phyloP scores from a whole-genome alignment of 2,329 filamentous ascomycete genomes.

The Aspergillus thermomutatus region DNA sequence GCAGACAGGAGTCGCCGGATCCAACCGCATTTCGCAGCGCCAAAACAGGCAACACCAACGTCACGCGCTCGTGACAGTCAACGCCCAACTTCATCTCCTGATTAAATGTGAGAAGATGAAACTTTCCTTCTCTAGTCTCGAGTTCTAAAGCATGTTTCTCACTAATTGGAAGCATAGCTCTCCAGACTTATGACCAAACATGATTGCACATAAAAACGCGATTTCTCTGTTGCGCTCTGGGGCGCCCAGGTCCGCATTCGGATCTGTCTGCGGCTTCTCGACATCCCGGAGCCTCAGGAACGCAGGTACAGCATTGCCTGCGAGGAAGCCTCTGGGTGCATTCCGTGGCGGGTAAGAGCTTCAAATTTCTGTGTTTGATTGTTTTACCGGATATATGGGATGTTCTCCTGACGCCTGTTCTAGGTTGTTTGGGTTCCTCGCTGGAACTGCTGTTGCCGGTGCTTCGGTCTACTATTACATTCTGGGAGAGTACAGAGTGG shows the following conservation, averaged over 20 bases:
- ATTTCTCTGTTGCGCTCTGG: constrained; percentile 15
- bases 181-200: constrained; percentile 6
- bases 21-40: constrained; percentile 15
- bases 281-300: constrained; percentile 36
- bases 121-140: not conserved
- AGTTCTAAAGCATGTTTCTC: constrained; percentile 1
- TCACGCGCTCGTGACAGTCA: constrained; percentile 5
- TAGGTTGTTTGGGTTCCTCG: constrained; percentile 87
- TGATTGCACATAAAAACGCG: constrained; percentile 13
- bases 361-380: constrained; percentile 1
- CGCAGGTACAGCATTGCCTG: constrained; percentile 45
- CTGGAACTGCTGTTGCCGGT: constrained; percentile 76
- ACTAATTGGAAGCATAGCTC: constrained; percentile 1
- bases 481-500: constrained; percentile 86
- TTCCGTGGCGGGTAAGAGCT: constrained; percentile 67
- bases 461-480: constrained; percentile 87
- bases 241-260: constrained; percentile 16
- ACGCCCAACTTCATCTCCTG: not conserved
- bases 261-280: constrained; percentile 31
- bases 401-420: constrained; percentile 5
- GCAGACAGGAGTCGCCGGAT: constrained; percentile 11
- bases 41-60: constrained; percentile 11
- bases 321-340: constrained; percentile 66
- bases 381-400: constrained; percentile 4
- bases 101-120: not conserved